Evolutionary conservation across 202 grass and related monocot species (phyloP), one percentile per base, ranked within the genome.

Genomic region (Bolboschoenoplectus hybrid): DNA sequence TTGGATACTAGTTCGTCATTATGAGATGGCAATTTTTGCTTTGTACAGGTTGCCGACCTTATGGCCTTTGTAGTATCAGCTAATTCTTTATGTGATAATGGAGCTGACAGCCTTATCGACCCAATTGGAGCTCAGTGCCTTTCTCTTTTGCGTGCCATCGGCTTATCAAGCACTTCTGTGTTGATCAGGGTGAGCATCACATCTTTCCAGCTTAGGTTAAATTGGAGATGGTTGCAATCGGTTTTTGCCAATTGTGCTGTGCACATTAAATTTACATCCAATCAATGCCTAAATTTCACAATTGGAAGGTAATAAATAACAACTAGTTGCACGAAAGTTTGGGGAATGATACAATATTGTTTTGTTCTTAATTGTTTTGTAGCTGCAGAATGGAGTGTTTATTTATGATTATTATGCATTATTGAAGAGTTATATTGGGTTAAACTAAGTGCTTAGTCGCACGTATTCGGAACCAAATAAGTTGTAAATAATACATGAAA

Each of bases 111-210:
- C 56, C 84, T 84, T 55, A 85, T 98, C 39, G 93, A 98, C 53
- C 88, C 89, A 41, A 92, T 95, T 92, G 95, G 91, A 86, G 74
- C 77, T 43, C 87, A 95, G 85, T 98, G 93, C 43, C 88, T 98
- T 79, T 98, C 95, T 62, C 86, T 95, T 82, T 91, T 98, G 76
- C 85, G 91, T 66, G 83, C 93, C 45, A 90, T 92, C 63, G 96
- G 96, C 50, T 86, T 98, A 85, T 93, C 96, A 86, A 92, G 90
- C 89, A 95, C 96, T 86, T 92, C 91, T 83, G 91, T 98, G 89
- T 85, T 98, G 75, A 90, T 98, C 84, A 87, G 91, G 87, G 96
- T 91, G 85, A 91, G 86, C 88, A 84, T 44, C n/a, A 70, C 72
- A 73, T 5, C 52, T 58, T 56, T 85, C 0, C 17, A n/a, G 45